Evolutionary conservation across 106 monocot species (phyloP), one percentile per base, ranked within the genome.

Genomic region (Apostasia shenzhenica): DNA sequence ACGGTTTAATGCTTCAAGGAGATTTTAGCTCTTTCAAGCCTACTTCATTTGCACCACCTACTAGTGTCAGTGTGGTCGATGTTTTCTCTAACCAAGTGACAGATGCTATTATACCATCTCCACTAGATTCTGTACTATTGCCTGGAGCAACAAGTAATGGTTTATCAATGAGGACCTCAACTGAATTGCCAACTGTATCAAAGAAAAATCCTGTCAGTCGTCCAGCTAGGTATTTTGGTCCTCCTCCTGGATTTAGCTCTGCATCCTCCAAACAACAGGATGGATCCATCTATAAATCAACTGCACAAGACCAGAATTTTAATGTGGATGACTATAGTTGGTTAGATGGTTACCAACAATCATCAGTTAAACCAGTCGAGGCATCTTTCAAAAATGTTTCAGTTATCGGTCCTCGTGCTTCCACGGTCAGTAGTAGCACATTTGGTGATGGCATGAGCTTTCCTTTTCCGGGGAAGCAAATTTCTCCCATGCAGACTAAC

Each of bases 201-300:
- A 84, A 59, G 76, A 89, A 85, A 76, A 81, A 80, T 72, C 92
- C 97, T 64, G 90, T 93, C 12, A 83, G 89, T 42, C 80, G 89
- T 14, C 97, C 92, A 70, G 61, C 70, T 55, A 83, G 92, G 78
- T 90, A 81, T 67, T 55, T 76, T 63, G 97, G 97, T 0, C 97
- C 92, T 37, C 97, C 97, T 54, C 97, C 97, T 52, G 97, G 97
- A n/a, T 99, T 99, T 71, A 80, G 66, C 54, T 57, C 67, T 14
- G 69, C 73, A 6, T 78, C 81, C 12, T 42, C 75, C 10, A 90
- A 83, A 62, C 78, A 72, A 58, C 72, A 45, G 51, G 69, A 81
- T 47, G 69, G 78, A 1, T 66, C 54, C 38, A 46, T 53, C 50
- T 46, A 55, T 39, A 69, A 46, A 59, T 64, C 55, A 39, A 47